Conservation (phyloP, 768 basidiomycete species). For the Mycena polygramma region DNA sequence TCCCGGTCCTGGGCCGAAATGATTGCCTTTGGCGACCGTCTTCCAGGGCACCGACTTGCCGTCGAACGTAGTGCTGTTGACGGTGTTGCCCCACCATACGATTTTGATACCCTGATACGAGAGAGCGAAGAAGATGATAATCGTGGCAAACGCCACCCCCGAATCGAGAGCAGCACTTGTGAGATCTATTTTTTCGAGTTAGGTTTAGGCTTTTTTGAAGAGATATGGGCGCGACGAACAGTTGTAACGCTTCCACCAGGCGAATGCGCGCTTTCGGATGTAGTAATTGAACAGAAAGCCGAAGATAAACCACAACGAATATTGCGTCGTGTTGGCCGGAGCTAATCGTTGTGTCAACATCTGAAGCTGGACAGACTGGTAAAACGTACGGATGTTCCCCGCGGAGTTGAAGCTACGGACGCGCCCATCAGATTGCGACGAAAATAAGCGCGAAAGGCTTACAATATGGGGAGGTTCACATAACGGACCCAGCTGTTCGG, state of each 20-base stretch:
- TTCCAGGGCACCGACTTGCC: constrained; percentile 19
- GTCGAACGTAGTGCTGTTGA: constrained; percentile 17
- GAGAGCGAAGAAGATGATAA: constrained; percentile 21
- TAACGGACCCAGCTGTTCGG: constrained; percentile 28
- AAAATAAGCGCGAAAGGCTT: neutral
- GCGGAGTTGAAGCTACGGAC: constrained; percentile 20
- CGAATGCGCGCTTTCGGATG: constrained; percentile 22
- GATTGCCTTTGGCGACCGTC: constrained; percentile 5
- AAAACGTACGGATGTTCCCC: constrained; percentile 23
- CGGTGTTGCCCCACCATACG: constrained; percentile 24
- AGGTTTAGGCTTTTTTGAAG: neutral
- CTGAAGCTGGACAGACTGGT: neutral
- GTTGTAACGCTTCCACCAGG: constrained; percentile 27
- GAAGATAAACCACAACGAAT: constrained; percentile 23
- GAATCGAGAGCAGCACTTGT: constrained; percentile 15
- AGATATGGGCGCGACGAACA: neutral
- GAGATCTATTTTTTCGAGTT: constrained; percentile 10
- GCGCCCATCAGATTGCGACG: neutral
- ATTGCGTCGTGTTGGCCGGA: constrained; percentile 24
- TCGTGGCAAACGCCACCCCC: constrained; percentile 24
- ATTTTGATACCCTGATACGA: constrained; percentile 22
- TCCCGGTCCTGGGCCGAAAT: constrained; percentile 24
- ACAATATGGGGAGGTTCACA: constrained; percentile 27
- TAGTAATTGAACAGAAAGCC: constrained; percentile 25
- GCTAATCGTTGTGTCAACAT: neutral